Percentiles rank a stretch among this genome's conserved stretches.
These are phyloP conservation scores for Mycena vitilis DNA, from an alignment of 768 basidiomycete genomes.

Conservation along the genomic window DNA sequence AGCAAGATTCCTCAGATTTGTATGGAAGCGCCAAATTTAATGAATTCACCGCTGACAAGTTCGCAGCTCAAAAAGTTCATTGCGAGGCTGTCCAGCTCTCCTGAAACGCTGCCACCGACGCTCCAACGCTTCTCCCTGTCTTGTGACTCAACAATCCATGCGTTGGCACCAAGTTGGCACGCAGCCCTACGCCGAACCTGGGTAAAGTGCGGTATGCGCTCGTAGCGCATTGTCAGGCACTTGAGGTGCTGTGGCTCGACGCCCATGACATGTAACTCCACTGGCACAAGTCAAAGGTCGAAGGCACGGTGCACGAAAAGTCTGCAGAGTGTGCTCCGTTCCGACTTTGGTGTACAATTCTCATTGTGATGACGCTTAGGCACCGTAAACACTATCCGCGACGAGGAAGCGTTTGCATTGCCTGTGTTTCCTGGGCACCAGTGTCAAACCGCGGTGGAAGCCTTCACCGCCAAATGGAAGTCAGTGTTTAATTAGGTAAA, in stretches of 20 bases:
- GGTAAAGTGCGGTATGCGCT: neutral
- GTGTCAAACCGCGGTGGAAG: too few species aligned
- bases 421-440: too few species aligned
- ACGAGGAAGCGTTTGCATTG: neutral
- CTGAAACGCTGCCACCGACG: neutral
- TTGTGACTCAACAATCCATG: neutral
- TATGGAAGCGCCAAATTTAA: neutral
- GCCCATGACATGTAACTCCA: neutral
- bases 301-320: neutral
- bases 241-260: slow-evolving; percentile 12
- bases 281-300: neutral
- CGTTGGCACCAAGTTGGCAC: too few species aligned
- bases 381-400: neutral
- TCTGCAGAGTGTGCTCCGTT: neutral
- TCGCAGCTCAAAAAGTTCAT: slow-evolving; percentile 2
- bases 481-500: too few species aligned
- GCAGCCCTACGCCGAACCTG: neutral
- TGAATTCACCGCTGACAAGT: neutral
- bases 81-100: neutral
- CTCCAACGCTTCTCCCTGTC: slow-evolving; percentile 9
- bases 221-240: neutral
- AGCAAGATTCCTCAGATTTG: neutral
- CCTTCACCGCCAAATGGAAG: too few species aligned
- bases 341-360: neutral
- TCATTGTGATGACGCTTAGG: neutral